Percentiles rank a stretch among this genome's conserved stretches.
These are phyloP conservation scores for Echinochloa phyllopogon DNA, from an alignment of 176 grass and related monocot species.

Conservation along the genomic window DNA sequence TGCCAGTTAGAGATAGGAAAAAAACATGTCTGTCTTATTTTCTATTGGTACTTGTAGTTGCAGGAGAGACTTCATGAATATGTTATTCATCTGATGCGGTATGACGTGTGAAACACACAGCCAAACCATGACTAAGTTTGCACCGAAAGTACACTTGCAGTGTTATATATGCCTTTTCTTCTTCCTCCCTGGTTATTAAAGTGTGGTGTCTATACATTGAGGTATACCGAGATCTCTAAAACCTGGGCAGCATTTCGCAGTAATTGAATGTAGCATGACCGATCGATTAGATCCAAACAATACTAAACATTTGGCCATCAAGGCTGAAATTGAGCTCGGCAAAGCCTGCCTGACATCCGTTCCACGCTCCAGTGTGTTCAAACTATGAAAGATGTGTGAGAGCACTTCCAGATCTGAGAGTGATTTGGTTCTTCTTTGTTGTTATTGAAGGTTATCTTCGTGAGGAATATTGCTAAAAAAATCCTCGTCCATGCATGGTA, in stretches of 20 bases:
- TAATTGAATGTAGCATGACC: constrained; percentile 51
- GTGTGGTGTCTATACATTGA: constrained; percentile 50
- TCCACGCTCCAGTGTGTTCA: constrained; percentile 45
- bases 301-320: constrained; percentile 32
- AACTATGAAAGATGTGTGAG: constrained; percentile 51
- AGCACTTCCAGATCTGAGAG: too few relatives aligned
- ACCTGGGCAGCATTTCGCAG: constrained; percentile 50
- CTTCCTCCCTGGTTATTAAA: neutral
- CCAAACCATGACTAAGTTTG: neutral
- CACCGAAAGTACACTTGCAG: neutral
- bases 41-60: neutral
- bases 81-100: constrained; percentile 70
- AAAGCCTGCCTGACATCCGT: constrained; percentile 41
- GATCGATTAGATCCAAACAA: constrained; percentile 44
- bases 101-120: too few relatives aligned
- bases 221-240: constrained; percentile 52
- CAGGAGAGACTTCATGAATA: constrained; percentile 89
- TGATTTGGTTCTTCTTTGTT: too few relatives aligned
- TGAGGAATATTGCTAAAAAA: constrained; percentile 47
- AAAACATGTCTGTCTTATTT: neutral
- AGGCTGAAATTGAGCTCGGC: constrained; percentile 56
- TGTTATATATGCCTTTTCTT: neutral
- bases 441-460: constrained; percentile 32
- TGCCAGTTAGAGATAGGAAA: neutral
- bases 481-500: constrained; percentile 51